Conservation (phyloP, 805 yeast species). For the Scheffersomyces lignosus region DNA sequence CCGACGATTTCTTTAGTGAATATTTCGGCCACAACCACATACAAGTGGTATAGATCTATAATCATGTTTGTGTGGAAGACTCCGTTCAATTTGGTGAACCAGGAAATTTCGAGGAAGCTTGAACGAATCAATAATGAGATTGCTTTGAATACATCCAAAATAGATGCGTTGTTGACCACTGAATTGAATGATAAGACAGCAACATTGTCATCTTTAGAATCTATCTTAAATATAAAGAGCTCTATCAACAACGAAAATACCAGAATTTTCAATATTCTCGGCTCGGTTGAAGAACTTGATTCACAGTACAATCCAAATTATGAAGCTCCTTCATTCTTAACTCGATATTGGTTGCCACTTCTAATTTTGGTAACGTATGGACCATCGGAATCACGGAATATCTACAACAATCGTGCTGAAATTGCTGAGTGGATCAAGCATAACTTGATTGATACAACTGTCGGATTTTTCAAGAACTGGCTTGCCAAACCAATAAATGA, state of each 20-base stretch:
- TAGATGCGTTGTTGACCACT: conserved; percentile 26
- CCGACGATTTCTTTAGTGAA: conserved; percentile 16
- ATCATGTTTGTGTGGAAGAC: conserved; percentile 10
- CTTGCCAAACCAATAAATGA: conserved; percentile 70
- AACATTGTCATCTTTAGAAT: conserved; percentile 11
- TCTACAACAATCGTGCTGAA: conserved; percentile 52
- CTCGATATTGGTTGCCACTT: conserved; percentile 69
- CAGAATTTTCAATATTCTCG: conserved; percentile 5
- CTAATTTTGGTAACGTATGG: conserved; percentile 47
- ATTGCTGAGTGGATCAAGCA: conserved; percentile 57
- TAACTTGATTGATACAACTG: conserved; percentile 61
- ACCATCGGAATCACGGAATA: conserved; percentile 45
- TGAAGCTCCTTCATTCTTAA: conserved; percentile 38
- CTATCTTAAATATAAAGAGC: background rate
- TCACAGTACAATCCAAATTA: conserved; percentile 2
- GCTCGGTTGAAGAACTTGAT: background rate
- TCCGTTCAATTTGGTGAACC: conserved; percentile 22
- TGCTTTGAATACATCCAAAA: conserved; percentile 17
- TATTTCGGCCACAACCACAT: conserved; percentile 2
- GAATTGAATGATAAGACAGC: conserved; percentile 4
- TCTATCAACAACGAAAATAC: conserved; percentile 1
- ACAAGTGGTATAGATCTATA: conserved; percentile 4
- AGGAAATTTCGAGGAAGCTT: conserved; percentile 26
- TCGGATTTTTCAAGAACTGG: conserved; percentile 81
- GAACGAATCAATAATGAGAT: conserved; percentile 20